A percentile compares a stretch with the other conserved stretches of the same genome.
Conservation (phyloP, 148 eudicot genomes). For the Camellia sinensis region DNA sequence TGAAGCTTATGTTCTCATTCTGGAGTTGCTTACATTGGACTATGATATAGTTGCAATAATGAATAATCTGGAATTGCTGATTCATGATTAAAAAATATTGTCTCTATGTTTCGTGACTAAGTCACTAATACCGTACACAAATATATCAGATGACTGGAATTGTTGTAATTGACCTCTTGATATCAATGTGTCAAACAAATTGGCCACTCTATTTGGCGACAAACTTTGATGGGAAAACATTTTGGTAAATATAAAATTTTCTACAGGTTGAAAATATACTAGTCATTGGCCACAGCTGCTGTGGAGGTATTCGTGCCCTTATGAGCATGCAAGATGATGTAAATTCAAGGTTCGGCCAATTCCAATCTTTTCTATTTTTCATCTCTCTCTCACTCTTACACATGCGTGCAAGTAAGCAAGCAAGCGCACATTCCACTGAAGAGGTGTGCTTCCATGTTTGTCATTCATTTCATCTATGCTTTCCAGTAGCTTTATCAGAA, state of each 20-base stretch:
- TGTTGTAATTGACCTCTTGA: neutral
- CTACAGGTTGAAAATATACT: slow-evolving; percentile 86
- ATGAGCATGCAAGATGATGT: slow-evolving; percentile 80
- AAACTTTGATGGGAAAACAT: neutral
- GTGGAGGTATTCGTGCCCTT: slow-evolving; percentile 96
- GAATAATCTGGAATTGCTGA: no score
- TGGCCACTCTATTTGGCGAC: neutral
- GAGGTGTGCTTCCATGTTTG: slow-evolving; percentile 7
- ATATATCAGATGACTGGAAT: slow-evolving; percentile 4
- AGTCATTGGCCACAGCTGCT: slow-evolving; percentile 86
- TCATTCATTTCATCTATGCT: slow-evolving; percentile 3
- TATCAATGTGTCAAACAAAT: neutral
- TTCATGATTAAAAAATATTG: no score
- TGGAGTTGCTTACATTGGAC: neutral
- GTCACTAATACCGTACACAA: no score
- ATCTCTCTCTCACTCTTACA: neutral
- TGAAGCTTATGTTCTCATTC: neutral
- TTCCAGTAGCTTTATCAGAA: slow-evolving; percentile 74
- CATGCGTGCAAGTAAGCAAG: neutral
- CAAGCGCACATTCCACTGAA: neutral
- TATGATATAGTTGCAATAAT: no score
- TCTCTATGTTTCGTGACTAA: no score
- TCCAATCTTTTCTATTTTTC: neutral
- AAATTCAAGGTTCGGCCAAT: slow-evolving; percentile 58
- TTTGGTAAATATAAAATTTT: neutral